Evolutionary conservation across 2,329 filamentous ascomycete genomes (phyloP), one percentile per base, ranked within the genome.

Genomic region (Diaporthe humulicola): DNA sequence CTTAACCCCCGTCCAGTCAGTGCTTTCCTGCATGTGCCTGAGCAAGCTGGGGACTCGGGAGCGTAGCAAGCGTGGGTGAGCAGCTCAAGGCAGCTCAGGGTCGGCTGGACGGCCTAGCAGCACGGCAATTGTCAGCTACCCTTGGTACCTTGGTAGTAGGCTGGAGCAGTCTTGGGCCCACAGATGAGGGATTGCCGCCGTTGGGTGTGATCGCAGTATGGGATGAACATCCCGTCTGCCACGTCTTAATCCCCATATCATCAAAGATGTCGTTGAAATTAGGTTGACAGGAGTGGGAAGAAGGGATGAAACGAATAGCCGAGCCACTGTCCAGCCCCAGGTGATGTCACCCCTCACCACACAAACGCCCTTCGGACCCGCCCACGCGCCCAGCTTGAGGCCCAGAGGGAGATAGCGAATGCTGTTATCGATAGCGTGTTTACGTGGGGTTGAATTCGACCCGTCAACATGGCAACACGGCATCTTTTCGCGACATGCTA

Each of bases 351-450:
- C 42, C 57, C 45, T 30, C 28, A 33, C 30, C 42, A 22, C 10
- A 38, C 10, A 10, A 38, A 36, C 12, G 42, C 56, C 36, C 36
- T n/a, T 17, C 7, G n/a, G 36, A 57, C 28, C 36, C 40, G 50
- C 70, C 42, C 22, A 25, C 5, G 19, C 45, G 19, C 45, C 45
- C 45, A 50, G 45, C 19, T 57, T 71, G 42, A 61, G 10, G 10
- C 33, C 40, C 9, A 25, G 36, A 25, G 30, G 33, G 56, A 58
- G 33, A 15, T 25, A 4, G 56, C 22, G 56, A 38, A n/a, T 48
- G 40, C 69, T 42, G 57, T 56, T 72, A 72, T 72, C 70, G 70
- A 72, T 72, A 72, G 38, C 57, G 70, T 42, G 57, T 64, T 42
- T 60, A 54, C 57, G 57, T 36, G 70, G 57, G 70, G 57, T 38